Percentiles rank a stretch among this genome's conserved stretches.
Evolutionary conservation across 306 rosid genomes (phyloP).

Genomic region (Vachellia collinsii): DNA sequence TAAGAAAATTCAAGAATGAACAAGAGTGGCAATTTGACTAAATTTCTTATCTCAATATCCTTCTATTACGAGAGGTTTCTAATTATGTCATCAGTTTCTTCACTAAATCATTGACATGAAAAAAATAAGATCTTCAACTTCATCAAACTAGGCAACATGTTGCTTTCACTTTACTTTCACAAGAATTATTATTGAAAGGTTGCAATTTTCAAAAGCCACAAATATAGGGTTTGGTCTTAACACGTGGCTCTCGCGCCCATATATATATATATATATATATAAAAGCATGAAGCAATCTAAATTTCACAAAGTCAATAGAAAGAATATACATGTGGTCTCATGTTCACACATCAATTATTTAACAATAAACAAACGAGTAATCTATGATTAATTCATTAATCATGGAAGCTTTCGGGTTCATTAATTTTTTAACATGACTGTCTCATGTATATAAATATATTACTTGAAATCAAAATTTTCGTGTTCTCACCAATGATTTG

Average conservation of each 20-base stretch:
- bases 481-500: neutral
- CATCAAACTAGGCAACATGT: neutral
- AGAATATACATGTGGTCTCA: neutral
- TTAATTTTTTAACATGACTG: neutral
- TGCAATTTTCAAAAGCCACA: neutral
- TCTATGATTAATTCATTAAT: slow-evolving; percentile 1
- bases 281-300: neutral
- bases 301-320: neutral
- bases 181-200: neutral
- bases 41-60: neutral
- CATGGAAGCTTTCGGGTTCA: neutral
- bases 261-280: no score
- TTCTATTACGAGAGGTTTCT: neutral
- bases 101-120: neutral
- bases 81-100: neutral
- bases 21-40: no score
- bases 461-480: neutral
- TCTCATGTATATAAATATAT: neutral
- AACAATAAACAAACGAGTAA: neutral
- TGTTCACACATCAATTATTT: neutral
- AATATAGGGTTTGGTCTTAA: neutral
- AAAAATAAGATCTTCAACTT: neutral
- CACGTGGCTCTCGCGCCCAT: neutral
- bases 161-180: neutral
- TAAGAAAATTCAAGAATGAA: no score